Evolutionary conservation across 2,329 filamentous ascomycete species (phyloP), one percentile per base, ranked within the genome.

Genomic region (Ophiostoma triangulosporum): DNA sequence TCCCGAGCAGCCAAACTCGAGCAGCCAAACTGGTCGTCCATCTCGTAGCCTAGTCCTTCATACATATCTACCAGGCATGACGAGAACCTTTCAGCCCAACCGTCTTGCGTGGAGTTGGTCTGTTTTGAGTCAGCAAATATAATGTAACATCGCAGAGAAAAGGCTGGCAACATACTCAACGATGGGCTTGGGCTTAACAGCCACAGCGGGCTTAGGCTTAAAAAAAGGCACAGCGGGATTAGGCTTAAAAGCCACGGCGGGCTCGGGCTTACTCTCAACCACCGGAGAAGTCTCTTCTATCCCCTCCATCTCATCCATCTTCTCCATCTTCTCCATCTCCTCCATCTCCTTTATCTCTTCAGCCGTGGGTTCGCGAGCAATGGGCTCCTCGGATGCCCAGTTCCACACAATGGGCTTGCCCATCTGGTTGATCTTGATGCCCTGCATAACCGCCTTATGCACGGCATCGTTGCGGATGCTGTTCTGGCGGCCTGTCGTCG

Each of bases 1-100:
- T n/a, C n/a, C n/a, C n/a, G n/a, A n/a, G n/a, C n/a, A n/a, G n/a
- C n/a, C n/a, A n/a, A n/a, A n/a, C n/a, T n/a, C n/a, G n/a, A n/a
- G n/a, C n/a, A n/a, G n/a, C n/a, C n/a, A n/a, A n/a, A n/a, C n/a
- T n/a, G n/a, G n/a, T n/a, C n/a, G n/a, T n/a, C n/a, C n/a, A n/a
- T n/a, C n/a, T n/a, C n/a, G n/a, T n/a, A n/a, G n/a, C n/a, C n/a
- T n/a, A n/a, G n/a, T n/a, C n/a, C n/a, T n/a, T n/a, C n/a, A n/a
- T n/a, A n/a, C n/a, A n/a, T n/a, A n/a, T 32, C 22, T 26, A 43
- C 11, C 20, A 48, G 29, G 48, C 38, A 36, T 57, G 54, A 11
- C 57, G 57, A 12, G 57, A 59, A 8, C 52, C 57, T 7, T 55
- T 52, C 14, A 59, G 51, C 14, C 57, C 57, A 35, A 52, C 33